Evolutionary conservation across 2,329 filamentous ascomycete species (phyloP).

Genomic region (Claviceps sp.): DNA sequence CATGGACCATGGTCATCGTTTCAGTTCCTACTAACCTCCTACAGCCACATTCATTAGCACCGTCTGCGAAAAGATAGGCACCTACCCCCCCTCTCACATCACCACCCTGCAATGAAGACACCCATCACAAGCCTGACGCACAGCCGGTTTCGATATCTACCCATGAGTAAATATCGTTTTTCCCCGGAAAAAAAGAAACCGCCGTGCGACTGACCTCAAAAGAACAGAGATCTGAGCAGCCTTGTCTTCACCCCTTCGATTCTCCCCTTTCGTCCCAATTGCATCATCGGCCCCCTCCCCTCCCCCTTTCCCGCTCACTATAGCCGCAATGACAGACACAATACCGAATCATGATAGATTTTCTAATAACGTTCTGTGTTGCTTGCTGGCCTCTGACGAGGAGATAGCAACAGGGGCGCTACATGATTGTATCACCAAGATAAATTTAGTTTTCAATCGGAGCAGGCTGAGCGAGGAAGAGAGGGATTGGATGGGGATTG

Average conservation of each 20-base stretch:
- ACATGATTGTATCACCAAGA: not conserved
- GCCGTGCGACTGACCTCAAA: conserved; percentile 10
- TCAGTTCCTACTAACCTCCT: not conserved
- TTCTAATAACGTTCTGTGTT: not conserved
- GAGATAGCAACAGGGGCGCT: not conserved
- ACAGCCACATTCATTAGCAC: not conserved
- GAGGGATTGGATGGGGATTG: not conserved
- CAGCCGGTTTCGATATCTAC: not conserved
- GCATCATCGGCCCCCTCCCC: not conserved
- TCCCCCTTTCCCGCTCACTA: not conserved
- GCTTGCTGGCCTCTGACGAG: not conserved
- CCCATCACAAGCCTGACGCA: conserved; percentile 1
- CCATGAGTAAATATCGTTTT: not conserved
- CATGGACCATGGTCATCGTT: not conserved
- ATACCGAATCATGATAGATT: not conserved
- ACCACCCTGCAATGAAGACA: conserved; percentile 4
- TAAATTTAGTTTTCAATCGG: conserved; percentile 40
- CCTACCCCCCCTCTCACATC: too few species aligned
- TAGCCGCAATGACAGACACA: conserved; percentile 24
- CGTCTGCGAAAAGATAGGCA: not conserved
- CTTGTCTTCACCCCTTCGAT: not conserved
- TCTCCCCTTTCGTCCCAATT: not conserved
- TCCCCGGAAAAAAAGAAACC: not conserved
- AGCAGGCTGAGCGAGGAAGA: conserved; percentile 23
- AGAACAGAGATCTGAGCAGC: conserved; percentile 41